Evolutionary conservation across 2,329 filamentous ascomycete genomes (phyloP), one percentile per base, ranked within the genome.

Genomic region (Verticillium nonalfalfae): DNA sequence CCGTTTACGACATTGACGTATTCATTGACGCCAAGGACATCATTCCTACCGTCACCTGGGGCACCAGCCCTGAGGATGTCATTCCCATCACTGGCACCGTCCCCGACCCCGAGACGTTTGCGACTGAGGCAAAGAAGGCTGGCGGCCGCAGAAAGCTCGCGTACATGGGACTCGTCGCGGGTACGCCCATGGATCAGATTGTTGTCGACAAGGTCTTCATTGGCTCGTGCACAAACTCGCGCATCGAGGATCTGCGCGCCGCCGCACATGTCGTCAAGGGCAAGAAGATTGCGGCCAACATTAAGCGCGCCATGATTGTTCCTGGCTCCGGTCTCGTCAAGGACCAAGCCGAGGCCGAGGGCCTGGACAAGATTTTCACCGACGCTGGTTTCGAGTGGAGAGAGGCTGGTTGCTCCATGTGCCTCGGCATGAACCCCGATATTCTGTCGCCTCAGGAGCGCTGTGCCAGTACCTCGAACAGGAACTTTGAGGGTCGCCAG

Each of bases 401-500:
- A 73, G 95, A 99, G 79, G 95, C 95, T 67, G 95, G 95, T 58
- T 99, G 95, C 85, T 96, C 91, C 65, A 99, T 99, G 95, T 98
- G 95, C 74, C 84, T 99, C 60, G 95, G 95, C 74, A 99, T 99
- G 94, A 99, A 99, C 81, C 94, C 95, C 0, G 95, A 99, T 74
- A 98, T 99, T 66, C 85, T 98, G 56, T 87, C 93, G 1, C 93
- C 95, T 60, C 85, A 90, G 74, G 95, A 99, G 79, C 89, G 95
- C 71, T 98, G 95, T 74, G 95, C 95, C 52, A 94, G 90, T 72
- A 98, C 95, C 58, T 96, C 91, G 65, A 98, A 98, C 80, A 90
- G 95, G 70, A 98, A 98, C 78, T 98, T 98, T 68, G 95, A 98
- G 75, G 95, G 95, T 64, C 89, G 95, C 66, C 95, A 99, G 78